Conservation (phyloP, 2,329 filamentous ascomycete genomes). For the Colletotrichum theobromicola region DNA sequence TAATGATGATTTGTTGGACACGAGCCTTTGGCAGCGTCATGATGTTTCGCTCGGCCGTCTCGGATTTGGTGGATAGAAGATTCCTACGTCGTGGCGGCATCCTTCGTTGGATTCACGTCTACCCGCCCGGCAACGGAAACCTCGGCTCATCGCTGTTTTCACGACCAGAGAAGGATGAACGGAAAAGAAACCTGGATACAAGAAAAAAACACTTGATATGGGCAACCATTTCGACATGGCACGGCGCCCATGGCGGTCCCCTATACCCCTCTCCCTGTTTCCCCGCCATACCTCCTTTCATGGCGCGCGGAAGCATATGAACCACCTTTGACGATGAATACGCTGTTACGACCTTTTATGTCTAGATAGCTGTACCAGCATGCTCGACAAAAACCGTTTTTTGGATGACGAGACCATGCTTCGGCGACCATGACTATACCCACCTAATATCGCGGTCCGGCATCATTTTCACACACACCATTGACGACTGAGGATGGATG, state of each 20-base stretch:
- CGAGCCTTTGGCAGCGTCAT: slow-evolving; percentile 23
- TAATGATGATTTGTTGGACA: slow-evolving; percentile 37
- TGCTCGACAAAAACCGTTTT: slow-evolving; percentile 23
- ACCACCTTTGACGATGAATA: slow-evolving; percentile 45
- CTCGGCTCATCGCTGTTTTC: slow-evolving; percentile 24
- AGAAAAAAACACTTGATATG: slow-evolving; percentile 41
- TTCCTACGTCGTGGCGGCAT: slow-evolving; percentile 26
- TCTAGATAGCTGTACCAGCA: slow-evolving; percentile 49
- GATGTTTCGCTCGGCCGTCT: slow-evolving; percentile 20
- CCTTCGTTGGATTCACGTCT: slow-evolving; percentile 12
- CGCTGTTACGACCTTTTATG: slow-evolving; percentile 50
- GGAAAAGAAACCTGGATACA: slow-evolving; percentile 46
- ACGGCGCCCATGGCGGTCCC: slow-evolving; percentile 33
- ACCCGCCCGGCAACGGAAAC: slow-evolving; percentile 14
- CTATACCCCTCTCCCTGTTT: slow-evolving; percentile 27
- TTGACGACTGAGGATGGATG: neutral
- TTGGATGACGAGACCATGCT: slow-evolving; percentile 27
- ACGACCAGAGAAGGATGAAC: slow-evolving; percentile 39
- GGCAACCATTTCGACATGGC: slow-evolving; percentile 44
- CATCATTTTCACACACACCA: neutral
- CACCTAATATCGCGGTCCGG: slow-evolving; percentile 36
- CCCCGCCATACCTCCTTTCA: slow-evolving; percentile 21
- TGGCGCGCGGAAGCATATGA: slow-evolving; percentile 23
- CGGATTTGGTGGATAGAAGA: slow-evolving; percentile 40
- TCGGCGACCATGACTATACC: slow-evolving; percentile 44